Evolutionary conservation across 2,329 filamentous ascomycete species (phyloP).

Genomic region (Colletotrichum coccodes): DNA sequence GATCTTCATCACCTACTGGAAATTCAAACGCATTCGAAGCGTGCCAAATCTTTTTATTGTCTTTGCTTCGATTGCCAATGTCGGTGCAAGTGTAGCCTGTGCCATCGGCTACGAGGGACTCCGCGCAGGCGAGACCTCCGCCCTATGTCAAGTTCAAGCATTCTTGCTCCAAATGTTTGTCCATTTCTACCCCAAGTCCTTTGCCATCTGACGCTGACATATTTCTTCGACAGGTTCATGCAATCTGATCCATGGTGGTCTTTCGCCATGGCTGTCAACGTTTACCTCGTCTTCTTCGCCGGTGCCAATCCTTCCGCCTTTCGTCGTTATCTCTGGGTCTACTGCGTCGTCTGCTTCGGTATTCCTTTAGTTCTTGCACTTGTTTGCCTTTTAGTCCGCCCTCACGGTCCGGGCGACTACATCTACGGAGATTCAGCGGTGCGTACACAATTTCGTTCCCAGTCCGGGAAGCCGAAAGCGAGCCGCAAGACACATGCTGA

Average conservation of each 20-base stretch:
- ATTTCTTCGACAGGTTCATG: conserved; percentile 71
- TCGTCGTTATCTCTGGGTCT: conserved; percentile 76
- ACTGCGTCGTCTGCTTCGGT: conserved; percentile 77
- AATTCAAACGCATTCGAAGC: conserved; percentile 63
- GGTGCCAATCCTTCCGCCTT: conserved; percentile 74
- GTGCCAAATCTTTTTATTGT: conserved; percentile 72
- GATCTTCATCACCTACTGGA: conserved; percentile 62
- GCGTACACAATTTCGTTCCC: conserved; percentile 35
- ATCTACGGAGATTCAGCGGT: conserved; percentile 69
- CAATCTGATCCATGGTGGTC: conserved; percentile 82
- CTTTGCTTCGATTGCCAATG: conserved; percentile 68
- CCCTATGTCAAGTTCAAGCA: conserved; percentile 70
- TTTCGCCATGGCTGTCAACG: conserved; percentile 84
- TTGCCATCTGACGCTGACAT: background rate
- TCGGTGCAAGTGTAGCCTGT: conserved; percentile 72
- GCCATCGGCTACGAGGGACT: conserved; percentile 77
- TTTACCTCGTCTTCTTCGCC: conserved; percentile 76
- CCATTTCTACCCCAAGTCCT: background rate
- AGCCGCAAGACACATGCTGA: background rate
- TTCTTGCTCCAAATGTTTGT: conserved; percentile 76
- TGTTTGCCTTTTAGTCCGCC: conserved; percentile 67
- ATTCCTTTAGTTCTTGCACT: conserved; percentile 75
- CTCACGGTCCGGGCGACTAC: conserved; percentile 7
- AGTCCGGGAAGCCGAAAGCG: too few relatives aligned
- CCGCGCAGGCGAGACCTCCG: conserved; percentile 58